Evolutionary conservation across 352 stramenopile genomes (phyloP), one percentile per base, ranked within the genome.

Genomic region (Pythium insidiosum): DNA sequence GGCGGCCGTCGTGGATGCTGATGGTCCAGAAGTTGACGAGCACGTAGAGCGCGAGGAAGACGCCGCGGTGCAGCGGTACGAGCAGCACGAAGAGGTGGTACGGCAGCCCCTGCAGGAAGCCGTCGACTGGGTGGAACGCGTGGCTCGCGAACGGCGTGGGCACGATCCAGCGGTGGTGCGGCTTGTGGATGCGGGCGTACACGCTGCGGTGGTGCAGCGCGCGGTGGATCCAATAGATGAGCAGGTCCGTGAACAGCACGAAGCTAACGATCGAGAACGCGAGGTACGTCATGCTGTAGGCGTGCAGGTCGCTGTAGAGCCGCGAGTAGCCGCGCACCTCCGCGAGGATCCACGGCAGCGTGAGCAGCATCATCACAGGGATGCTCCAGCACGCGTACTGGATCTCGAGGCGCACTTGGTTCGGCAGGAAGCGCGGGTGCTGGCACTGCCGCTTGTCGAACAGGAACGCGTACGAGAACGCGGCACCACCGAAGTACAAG

Each of bases 181-280:
- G 55, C 47, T 88, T 88, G 71, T 88, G 76, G 20, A 86, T 53
- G 26, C 44, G 33, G 21, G 62, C 71, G 58, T 88, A 88, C 23
- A 88, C 38, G 26, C 54, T 39, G 20, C 70, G 73, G 53, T 86
- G 68, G 53, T 88, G 76, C 21, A 88, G 64, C 58, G 54, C 68
- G 28, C 76, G 73, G 47, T 88, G 76, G 50, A 88, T 73, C 76
- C 76, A 88, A 65, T 88, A 88, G 58, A 88, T 82, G 41, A 86
- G 49, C 66, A 79, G 79, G 39, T 88, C 76, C 41, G 77, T 84
- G 61, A 84, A 88, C 16, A 83, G 47, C 34, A 88, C 36, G 39
- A 84, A 86, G 39, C 55, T 68, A 19, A 73, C 47, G 33, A 85
- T 36, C 20, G 58, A 80, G 46, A 71, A 56, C 6, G 50, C 43